Evolutionary conservation across 257 asterid species (phyloP), one percentile per base, ranked within the genome.

Genomic region (Solanum piurae): DNA sequence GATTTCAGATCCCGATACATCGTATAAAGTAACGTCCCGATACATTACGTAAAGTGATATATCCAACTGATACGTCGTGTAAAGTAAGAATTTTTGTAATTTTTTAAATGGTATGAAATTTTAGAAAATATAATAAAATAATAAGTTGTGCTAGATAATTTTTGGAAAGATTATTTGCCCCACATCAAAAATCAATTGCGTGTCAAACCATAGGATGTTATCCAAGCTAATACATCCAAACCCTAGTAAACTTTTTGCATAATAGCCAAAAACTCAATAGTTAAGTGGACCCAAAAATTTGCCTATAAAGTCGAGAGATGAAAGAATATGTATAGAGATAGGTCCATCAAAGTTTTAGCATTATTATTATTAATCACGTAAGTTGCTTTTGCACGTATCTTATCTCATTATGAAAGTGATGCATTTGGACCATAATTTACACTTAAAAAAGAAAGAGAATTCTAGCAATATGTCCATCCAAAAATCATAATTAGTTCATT

Each of bases 361-460:
- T 49, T 86, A 49, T 33, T 62, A 49, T 33, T 40, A 49, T 33
- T 31, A 44, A 86, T 52, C 37, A 73, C 40, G 74, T 74, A 86
- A 74, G 71, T 86, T 86, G 16, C 60, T 14, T 86, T 14, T 74
- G 88, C 88, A 86, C 84, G 38, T 86, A 52, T 86, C 85, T 80
- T 25, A 80, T 80, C 68, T 80, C 10, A 10, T 73, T 86, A 34
- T 3, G 75, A 34, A 86, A 73, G 85, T 33, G 80, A 86, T 73
- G 60, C 4, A 62, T 29, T 73, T 52, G 52, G 74, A 74, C 66
- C 58, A 77, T 86, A 52, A 36, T 72, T 86, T 42, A 55, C 75
- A 72, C 71, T 86, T 66, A 9, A 27, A 44, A 29, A 80, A 4
- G 16, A 11, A 29, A 29, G 36, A 29, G 7, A 27, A 44, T 79